A percentile compares a stretch with the other conserved stretches of the same genome.
phyloP scores from a whole-genome alignment of 208 protist species.

The Balamuthia mandrillaris region DNA sequence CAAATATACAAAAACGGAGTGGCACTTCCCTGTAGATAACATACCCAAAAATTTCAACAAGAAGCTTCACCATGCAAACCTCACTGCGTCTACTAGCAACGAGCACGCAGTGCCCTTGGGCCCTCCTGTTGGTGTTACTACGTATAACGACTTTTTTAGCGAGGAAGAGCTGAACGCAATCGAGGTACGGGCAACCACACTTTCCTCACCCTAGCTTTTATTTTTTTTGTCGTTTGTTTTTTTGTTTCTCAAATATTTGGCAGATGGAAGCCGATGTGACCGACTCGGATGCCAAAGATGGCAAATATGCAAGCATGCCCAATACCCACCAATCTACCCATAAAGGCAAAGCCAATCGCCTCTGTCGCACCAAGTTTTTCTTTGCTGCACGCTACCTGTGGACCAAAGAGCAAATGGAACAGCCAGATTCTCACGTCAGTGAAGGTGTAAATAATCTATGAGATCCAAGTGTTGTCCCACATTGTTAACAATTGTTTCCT shows the following conservation, averaged over 20 bases:
- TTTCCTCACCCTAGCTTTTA: no score
- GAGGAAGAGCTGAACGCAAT: not conserved
- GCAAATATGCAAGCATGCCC: conserved; percentile 4
- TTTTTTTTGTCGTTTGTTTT: no score
- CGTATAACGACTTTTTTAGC: conserved; percentile 7
- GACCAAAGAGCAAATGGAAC: conserved; percentile 7
- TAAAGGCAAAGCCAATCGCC: not conserved
- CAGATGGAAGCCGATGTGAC: no score
- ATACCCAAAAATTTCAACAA: not conserved
- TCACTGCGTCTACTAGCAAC: no score
- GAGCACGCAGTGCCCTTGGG: not conserved
- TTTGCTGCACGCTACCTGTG: conserved; percentile 25
- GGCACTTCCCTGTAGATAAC: not conserved
- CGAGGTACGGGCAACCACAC: no score
- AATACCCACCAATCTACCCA: conserved; percentile 10
- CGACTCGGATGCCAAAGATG: not conserved
- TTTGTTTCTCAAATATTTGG: no score
- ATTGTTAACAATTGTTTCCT: no score
- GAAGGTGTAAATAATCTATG: not conserved
- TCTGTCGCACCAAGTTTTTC: conserved; percentile 33
- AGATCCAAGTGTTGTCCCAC: no score
- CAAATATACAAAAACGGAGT: not conserved
- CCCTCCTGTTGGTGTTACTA: not conserved
- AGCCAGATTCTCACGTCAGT: not conserved
- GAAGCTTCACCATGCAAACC: no score